Evolutionary conservation across 2,329 filamentous ascomycete genomes (phyloP), one percentile per base, ranked within the genome.

Genomic region (Thielaviopsis musarum): DNA sequence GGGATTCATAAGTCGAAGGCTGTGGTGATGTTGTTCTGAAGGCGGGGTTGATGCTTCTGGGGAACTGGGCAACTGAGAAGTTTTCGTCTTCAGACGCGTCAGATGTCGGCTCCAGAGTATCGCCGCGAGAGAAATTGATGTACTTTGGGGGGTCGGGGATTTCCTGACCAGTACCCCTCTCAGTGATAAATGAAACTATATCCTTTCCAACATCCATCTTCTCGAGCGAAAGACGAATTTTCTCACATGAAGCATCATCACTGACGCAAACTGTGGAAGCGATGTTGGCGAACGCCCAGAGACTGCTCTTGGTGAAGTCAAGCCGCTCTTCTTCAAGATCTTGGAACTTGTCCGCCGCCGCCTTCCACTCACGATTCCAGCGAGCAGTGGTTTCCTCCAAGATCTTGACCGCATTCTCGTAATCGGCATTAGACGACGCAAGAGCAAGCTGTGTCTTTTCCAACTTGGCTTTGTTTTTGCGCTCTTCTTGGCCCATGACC

Each of bases 401-500:
- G 1, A 88, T 79, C 71, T 97, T 97, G 62, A 98, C 87, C 0
- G 93, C 90, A 57, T 82, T 82, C 70, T 98, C 91, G 69, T 98
- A 98, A 66, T 97, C 93, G 52, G 83, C 84, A 72, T 94, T 97
- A 62, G 91, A 91, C 7, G 84, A 84, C 0, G 91, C 91, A 61
- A 98, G 80, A 67, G 91, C 94, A 66, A 96, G 93, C 70, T 98
- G 93, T 1, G 93, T 97, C 79, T 98, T 98, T 71, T 98, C 93
- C 52, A 98, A 80, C 72, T 95, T 97, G 22, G 91, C 91, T 74
- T 98, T 98, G 72, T 98, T 98, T 74, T 95, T 96, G 28, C 93
- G 83, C 74, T 98, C 93, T 70, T 98, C 93, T 66, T 98, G 93
- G 15, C 93, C 93, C 93, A 98, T 98, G 61, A 98, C 93, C 93